Percentiles rank a stretch among this genome's conserved stretches.
Evolutionary conservation across 495 filamentous ascomycete genomes (phyloP).

Genomic region (Cryomyces minteri): DNA sequence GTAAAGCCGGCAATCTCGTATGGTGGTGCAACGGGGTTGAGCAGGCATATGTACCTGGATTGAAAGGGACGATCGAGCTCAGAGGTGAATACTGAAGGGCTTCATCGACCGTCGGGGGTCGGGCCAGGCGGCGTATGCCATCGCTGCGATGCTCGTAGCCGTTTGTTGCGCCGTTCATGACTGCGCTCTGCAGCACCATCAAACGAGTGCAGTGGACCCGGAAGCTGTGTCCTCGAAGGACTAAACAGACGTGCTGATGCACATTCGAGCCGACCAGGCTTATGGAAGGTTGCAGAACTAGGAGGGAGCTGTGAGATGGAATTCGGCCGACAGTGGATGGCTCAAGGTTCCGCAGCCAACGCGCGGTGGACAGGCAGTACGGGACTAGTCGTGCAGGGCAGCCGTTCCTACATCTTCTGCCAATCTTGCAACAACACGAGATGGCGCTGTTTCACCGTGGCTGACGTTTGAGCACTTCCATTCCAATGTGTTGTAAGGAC

Average conservation of each 20-base stretch:
- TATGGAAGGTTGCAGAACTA: too few species aligned
- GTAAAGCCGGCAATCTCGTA: background rate
- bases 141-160: background rate
- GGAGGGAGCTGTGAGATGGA: too few species aligned
- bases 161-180: background rate
- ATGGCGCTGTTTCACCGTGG: background rate
- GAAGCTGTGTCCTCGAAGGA: too few species aligned
- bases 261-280: too few species aligned
- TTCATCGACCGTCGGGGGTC: conserved; percentile 51
- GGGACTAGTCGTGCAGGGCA: background rate
- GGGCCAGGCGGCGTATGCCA: conserved; percentile 7
- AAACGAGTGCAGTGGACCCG: too few species aligned
- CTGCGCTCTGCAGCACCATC: background rate
- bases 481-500: too few species aligned
- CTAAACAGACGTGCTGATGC: too few species aligned
- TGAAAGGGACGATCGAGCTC: conserved; percentile 75
- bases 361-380: too few species aligned
- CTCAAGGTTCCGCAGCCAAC: too few species aligned
- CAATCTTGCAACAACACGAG: background rate
- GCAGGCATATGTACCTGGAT: conserved; percentile 37
- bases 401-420: background rate
- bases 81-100: conserved; percentile 85
- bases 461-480: too few species aligned
- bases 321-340: too few species aligned
- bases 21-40: background rate